Conservation (phyloP, 495 filamentous ascomycete species). For the Lichina pygmaea region DNA sequence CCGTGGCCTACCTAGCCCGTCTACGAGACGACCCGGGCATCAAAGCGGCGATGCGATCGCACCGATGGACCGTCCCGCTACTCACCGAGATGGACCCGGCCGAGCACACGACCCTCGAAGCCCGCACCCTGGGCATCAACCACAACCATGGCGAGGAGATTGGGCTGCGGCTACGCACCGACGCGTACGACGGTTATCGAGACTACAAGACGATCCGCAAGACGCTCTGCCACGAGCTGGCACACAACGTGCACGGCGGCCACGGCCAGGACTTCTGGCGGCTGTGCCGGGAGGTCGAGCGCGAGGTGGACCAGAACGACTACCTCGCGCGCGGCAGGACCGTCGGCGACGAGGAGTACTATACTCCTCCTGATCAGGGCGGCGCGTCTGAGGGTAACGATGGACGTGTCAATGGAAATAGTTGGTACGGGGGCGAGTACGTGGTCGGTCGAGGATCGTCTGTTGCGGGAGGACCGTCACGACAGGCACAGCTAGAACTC, state of each 20-base stretch:
- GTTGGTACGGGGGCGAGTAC: conserved; percentile 74
- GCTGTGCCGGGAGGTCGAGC: conserved; percentile 59
- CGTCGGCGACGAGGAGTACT: conserved; percentile 41
- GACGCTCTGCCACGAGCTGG: conserved; percentile 83
- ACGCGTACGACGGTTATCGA: conserved; percentile 80
- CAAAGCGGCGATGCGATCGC: conserved; percentile 48
- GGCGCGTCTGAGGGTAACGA: conserved; percentile 9
- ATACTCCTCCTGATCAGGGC: conserved; percentile 31
- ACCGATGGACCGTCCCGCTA: conserved; percentile 64
- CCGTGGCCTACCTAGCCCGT: conserved; percentile 44
- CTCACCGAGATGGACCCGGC: conserved; percentile 89
- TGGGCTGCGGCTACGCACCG: conserved; percentile 69
- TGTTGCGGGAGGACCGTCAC: conserved; percentile 2
- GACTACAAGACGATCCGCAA: conserved; percentile 76
- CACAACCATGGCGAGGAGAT: conserved; percentile 74
- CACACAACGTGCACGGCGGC: conserved; percentile 64
- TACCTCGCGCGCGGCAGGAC: conserved; percentile 39
- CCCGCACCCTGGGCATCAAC: conserved; percentile 66
- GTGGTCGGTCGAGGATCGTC: conserved; percentile 35
- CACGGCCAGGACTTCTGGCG: conserved; percentile 82
- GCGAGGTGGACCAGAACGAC: conserved; percentile 56
- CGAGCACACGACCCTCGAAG: conserved; percentile 53
- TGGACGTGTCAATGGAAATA: conserved; percentile 43
- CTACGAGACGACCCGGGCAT: conserved; percentile 70
- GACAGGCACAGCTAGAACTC: no score